Conservation (phyloP, 1,284 basidiomycete species). For the Phellinidium pouzarii region DNA sequence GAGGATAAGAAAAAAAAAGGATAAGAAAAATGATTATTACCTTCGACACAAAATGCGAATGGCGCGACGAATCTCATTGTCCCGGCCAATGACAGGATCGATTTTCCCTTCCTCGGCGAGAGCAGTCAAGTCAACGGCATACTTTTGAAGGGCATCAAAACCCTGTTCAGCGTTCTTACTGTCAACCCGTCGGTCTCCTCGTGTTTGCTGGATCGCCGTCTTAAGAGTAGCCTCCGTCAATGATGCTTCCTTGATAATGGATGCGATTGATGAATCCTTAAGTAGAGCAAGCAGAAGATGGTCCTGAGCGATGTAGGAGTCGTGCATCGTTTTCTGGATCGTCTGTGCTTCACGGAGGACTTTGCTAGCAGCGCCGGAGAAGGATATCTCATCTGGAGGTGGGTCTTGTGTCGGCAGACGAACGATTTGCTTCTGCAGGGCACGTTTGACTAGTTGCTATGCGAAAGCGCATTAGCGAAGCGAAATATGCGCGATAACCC, state of each 20-base stretch:
- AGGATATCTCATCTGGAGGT: conserved; percentile 70
- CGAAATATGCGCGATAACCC: conserved; percentile 4
- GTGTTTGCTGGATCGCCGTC: conserved; percentile 73
- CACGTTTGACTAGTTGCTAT: conserved; percentile 53
- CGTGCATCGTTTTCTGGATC: conserved; percentile 84
- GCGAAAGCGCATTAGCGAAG: not conserved
- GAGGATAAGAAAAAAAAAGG: not conserved
- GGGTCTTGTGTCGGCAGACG: conserved; percentile 81
- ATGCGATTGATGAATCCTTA: conserved; percentile 60
- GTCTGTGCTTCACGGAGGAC: conserved; percentile 77
- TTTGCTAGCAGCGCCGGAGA: conserved; percentile 57
- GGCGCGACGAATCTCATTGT: conserved; percentile 80
- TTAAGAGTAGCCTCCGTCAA: conserved; percentile 71
- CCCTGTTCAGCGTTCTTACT: conserved; percentile 78
- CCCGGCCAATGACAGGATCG: conserved; percentile 89
- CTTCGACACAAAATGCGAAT: conserved; percentile 75
- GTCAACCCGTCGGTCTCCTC: conserved; percentile 80
- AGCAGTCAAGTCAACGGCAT: conserved; percentile 81
- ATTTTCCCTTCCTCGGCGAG: conserved; percentile 88
- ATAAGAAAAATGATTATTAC: conserved; percentile 27
- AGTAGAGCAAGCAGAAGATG: conserved; percentile 66
- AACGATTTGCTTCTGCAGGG: conserved; percentile 63
- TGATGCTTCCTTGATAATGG: conserved; percentile 68
- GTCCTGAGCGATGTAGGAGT: conserved; percentile 91
- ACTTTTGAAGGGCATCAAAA: conserved; percentile 81